A percentile compares a stretch with the other conserved stretches of the same genome.
phyloP scores from a whole-genome alignment of 805 yeast genomes.

The Candida khao-thaluensis region DNA sequence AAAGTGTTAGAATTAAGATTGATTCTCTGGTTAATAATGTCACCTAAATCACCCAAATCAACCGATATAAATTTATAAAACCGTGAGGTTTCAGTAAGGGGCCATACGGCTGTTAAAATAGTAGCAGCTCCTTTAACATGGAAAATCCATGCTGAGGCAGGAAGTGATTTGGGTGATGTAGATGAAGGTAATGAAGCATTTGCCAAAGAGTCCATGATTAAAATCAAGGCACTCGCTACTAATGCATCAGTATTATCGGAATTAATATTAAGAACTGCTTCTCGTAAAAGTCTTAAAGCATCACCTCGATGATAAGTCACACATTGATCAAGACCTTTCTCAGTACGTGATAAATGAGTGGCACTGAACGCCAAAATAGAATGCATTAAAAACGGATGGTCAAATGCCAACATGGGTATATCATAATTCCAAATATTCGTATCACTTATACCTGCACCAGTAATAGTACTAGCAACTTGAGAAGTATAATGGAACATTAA shows the following conservation, averaged over 20 bases:
- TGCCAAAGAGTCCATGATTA: slow-evolving; percentile 91
- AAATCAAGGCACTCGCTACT: slow-evolving; percentile 85
- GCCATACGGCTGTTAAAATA: slow-evolving; percentile 95
- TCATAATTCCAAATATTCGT: slow-evolving; percentile 83
- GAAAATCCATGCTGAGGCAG: slow-evolving; percentile 95
- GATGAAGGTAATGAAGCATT: slow-evolving; percentile 70
- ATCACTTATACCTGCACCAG: slow-evolving; percentile 87
- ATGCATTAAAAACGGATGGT: slow-evolving; percentile 89
- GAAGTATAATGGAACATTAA: slow-evolving; percentile 87
- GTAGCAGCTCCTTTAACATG: slow-evolving; percentile 98
- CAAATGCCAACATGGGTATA: slow-evolving; percentile 85
- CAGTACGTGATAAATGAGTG: slow-evolving; percentile 79
- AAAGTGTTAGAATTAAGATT: slow-evolving; percentile 22
- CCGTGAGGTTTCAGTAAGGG: slow-evolving; percentile 50
- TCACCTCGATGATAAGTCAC: slow-evolving; percentile 87
- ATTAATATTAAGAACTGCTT: slow-evolving; percentile 80
- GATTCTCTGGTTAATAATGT: slow-evolving; percentile 47
- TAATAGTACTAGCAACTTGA: slow-evolving; percentile 80
- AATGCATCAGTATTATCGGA: slow-evolving; percentile 88
- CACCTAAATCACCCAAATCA: slow-evolving; percentile 87
- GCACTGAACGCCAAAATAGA: slow-evolving; percentile 88
- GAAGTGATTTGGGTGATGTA: slow-evolving; percentile 58
- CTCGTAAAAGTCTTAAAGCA: slow-evolving; percentile 75
- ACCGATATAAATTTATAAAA: slow-evolving; percentile 59
- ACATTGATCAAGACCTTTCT: slow-evolving; percentile 71